Evolutionary conservation across 2,329 filamentous ascomycete species (phyloP), one percentile per base, ranked within the genome.

Genomic region (Emergomyces africanus): DNA sequence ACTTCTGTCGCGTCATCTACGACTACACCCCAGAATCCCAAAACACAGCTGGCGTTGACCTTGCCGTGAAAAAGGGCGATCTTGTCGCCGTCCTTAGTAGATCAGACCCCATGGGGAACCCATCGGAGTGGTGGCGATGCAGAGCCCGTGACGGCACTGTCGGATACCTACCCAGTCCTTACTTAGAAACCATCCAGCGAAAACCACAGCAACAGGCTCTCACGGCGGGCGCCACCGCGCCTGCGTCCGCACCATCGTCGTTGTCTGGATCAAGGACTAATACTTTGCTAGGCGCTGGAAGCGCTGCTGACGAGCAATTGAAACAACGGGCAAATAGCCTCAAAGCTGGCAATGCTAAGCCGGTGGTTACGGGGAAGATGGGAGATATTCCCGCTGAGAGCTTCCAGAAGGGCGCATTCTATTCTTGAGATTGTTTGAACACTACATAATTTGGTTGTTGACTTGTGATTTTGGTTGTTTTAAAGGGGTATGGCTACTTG

Each of bases 121-220:
- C 90, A 4, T 94, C 88, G 57, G 92, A 99, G 70, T 99, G 94
- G 94, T 99, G 94, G 94, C 85, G 87, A 64, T 99, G 95, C 74
- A 83, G 94, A 59, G 88, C 92, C 15, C 82, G 94, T 61, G 90
- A 97, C 70, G 91, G 90, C 51, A 82, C 90, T 30, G 86, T 96
- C 67, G 94, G 94, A 8, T 99, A 97, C 70, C 80, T 99, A 5
- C 94, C 95, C 1, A 85, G 87, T 1, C 91, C 90, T 1, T 99
- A 96, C 69, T 81, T 99, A 33, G 90, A 96, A 74, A 82, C 80
- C 0, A 85, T 94, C 54, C 81, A 86, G 68, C 75, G 83, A 57
- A 76, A 77, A 61, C 72, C 72, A 12, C 66, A 67, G 5, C 72
- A 63, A 57, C 63, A 61, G 61, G 72, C 74, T 25, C 74, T 78